Evolutionary conservation across 140 eudicot genomes (phyloP), one percentile per base, ranked within the genome.

Genomic region (Anethum foeniculum): DNA sequence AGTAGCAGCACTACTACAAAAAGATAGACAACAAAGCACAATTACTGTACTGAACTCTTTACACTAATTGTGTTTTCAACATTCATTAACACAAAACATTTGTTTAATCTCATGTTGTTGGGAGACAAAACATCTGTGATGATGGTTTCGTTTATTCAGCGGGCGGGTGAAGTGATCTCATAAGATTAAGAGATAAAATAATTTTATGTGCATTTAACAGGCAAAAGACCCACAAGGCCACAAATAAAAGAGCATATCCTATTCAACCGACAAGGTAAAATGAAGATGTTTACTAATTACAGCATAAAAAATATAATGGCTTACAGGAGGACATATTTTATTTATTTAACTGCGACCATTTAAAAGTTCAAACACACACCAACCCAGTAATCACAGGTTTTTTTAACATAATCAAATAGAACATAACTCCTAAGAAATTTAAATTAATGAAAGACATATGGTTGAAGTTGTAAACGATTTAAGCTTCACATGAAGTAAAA

Each of bases 1-100:
- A 76, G 27, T 52, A 27, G 75, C 19, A 79, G 86, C 86, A 83
- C 86, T 78, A 71, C 36, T 62, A 30, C 23, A 68, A 68, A 83
- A 83, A 78, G 82, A 75, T 41, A 28, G 82, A 72, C 79, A 81
- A 82, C 56, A 72, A 28, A 58, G 52, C 86, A 67, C 23, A 60
- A 46, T 46, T 76, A 28, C 67, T 76, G 56, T 76, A 47, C 49
- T 36, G 0, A 77, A 67, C 60, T 38, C 62, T 41, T n/a, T 44
- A 38, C 73, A 46, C 71, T 77, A 77, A 77, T 18, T 64, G 30
- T 52, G 49, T 34, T 39, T 74, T 32, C 34, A 54, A 52, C 75
- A 81, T 56, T 81, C 74, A 36, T 15, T 41, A 81, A 41, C 79
- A 81, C 79, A 51, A n/a, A 12, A 25, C 54, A 38, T 81, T 81